These are phyloP conservation scores for Huntiella bhutanensis DNA, from an alignment of 2,329 filamentous ascomycete species.

Conservation along the genomic window DNA sequence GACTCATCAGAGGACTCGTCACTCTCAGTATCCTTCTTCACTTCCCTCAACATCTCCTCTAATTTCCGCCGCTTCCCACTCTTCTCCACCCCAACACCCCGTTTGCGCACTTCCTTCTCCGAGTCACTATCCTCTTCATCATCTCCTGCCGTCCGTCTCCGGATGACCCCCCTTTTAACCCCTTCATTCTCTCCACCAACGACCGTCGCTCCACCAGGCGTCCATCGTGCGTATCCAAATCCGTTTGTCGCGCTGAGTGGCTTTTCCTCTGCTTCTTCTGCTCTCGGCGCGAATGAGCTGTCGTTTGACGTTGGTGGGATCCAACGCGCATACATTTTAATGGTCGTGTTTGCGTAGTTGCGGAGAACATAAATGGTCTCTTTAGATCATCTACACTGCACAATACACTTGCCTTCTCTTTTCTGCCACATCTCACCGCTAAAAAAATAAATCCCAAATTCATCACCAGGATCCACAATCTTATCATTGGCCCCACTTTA, in stretches of 20 bases:
- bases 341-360: background rate
- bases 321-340: constrained; percentile 10
- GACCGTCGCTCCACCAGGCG: constrained; percentile 3
- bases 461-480: too few relatives aligned
- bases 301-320: constrained; percentile 3
- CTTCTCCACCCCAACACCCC: constrained; percentile 9
- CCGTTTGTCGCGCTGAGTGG: constrained; percentile 6
- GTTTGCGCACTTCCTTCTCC: constrained; percentile 13
- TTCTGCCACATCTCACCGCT: constrained; percentile 7
- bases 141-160: background rate
- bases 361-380: background rate
- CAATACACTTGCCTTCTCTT: background rate
- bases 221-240: constrained; percentile 11
- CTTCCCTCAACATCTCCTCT: constrained; percentile 18
- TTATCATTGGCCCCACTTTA: background rate
- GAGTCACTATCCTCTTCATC: background rate
- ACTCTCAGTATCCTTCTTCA: background rate
- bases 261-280: background rate
- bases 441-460: background rate
- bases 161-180: background rate
- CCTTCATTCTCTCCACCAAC: background rate
- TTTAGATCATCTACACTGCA: background rate
- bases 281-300: background rate
- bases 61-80: constrained; percentile 8
- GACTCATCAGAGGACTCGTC: background rate